Conservation (phyloP, 2,329 filamentous ascomycete genomes). For the Exophiala alcalophila region DNA sequence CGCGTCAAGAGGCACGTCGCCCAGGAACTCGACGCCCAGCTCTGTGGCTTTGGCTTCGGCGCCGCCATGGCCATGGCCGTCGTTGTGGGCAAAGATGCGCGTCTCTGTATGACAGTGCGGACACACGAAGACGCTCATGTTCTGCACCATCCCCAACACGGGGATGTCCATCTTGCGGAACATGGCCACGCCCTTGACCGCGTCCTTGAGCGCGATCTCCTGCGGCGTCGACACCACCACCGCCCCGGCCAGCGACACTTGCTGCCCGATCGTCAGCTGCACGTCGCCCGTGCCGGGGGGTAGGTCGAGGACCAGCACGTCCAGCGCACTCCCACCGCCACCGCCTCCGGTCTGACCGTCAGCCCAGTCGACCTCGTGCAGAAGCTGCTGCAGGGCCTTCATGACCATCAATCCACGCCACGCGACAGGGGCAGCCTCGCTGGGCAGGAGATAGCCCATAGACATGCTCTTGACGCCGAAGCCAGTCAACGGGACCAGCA, state of each 20-base stretch:
- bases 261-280: constrained; percentile 94
- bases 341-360: no score
- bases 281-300: constrained; percentile 95
- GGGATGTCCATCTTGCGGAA: constrained; percentile 81
- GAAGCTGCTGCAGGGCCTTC: constrained; percentile 90
- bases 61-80: constrained; percentile 50
- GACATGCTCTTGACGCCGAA: constrained; percentile 98
- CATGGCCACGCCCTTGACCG: constrained; percentile 87
- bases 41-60: constrained; percentile 68
- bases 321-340: no score
- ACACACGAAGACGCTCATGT: constrained; percentile 83
- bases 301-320: constrained; percentile 84
- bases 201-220: constrained; percentile 86
- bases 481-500: constrained; percentile 82
- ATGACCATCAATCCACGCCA: constrained; percentile 98
- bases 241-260: constrained; percentile 78
- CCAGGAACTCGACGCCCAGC: constrained; percentile 74
- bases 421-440: constrained; percentile 76
- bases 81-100: constrained; percentile 64
- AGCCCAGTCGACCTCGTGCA: constrained; percentile 84
- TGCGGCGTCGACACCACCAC: constrained; percentile 92
- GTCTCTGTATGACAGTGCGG: constrained; percentile 72
- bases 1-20: constrained; percentile 83
- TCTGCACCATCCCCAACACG: constrained; percentile 80
- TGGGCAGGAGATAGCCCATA: constrained; percentile 81